These are phyloP conservation scores for Dichotomocladium elegans DNA, from an alignment of 371 early-diverging fungal species.

Conservation along the genomic window DNA sequence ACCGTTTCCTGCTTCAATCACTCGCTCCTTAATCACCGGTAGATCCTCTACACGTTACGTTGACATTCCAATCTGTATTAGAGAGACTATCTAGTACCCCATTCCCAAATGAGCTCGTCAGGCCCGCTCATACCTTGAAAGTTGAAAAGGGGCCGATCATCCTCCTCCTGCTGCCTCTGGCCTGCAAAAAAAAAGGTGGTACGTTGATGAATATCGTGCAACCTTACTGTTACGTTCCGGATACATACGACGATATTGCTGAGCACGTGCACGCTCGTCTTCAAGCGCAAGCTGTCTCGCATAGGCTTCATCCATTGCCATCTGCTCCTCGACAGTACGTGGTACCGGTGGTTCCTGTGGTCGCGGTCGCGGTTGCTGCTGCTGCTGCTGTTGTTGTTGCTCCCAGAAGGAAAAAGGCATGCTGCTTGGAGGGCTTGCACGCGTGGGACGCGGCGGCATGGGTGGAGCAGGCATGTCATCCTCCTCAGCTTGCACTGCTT, in stretches of 20 bases:
- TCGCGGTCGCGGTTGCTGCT: too few relatives aligned
- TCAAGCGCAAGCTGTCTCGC: conserved; percentile 39
- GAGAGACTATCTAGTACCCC: not conserved
- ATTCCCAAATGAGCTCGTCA: not conserved
- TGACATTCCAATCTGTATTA: not conserved
- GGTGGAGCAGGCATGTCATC: conserved; percentile 17
- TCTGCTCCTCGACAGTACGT: conserved; percentile 34
- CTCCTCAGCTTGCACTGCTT: not conserved
- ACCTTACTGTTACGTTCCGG: not conserved
- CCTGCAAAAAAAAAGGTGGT: too few relatives aligned
- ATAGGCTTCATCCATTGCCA: conserved; percentile 44
- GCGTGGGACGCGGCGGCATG: conserved; percentile 30
- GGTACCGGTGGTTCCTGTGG: conserved; percentile 7
- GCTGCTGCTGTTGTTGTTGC: conserved; percentile 12
- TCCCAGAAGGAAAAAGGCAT: conserved; percentile 20
- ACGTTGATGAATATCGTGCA: too few relatives aligned
- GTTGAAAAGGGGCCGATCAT: conserved; percentile 34
- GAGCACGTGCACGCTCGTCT: conserved; percentile 23
- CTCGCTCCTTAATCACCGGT: conserved; percentile 45
- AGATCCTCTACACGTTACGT: conserved; percentile 45
- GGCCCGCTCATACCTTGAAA: conserved; percentile 31
- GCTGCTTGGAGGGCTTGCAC: not conserved
- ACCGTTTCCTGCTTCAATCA: conserved; percentile 50
- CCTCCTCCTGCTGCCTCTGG: conserved; percentile 16
- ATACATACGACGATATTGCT: conserved; percentile 11